Evolutionary conservation across 768 basidiomycete genomes (phyloP), one percentile per base, ranked within the genome.

Genomic region (Leucocoprinus sp.): DNA sequence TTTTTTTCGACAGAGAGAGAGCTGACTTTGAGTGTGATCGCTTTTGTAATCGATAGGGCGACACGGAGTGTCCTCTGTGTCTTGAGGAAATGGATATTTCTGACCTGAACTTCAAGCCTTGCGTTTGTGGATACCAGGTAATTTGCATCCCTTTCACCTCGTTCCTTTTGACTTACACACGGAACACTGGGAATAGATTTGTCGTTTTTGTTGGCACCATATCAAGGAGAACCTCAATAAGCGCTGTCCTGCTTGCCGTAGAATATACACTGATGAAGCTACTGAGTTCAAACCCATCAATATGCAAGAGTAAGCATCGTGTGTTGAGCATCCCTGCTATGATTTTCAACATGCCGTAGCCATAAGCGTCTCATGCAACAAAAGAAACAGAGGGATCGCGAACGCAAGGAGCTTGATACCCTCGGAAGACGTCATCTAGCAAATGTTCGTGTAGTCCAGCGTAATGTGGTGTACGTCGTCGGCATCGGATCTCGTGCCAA

Each of bases 121-220:
- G 96, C 66, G 81, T 93, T 42, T 99, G 96, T 66, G 96, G 96
- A 50, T 96, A 98, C 68, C 96, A 97, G 78, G 96, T 87, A 55
- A 42, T 41, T 45, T 33, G 47, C 31, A 14, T 33, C 43, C 23
- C n/a, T 44, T 48, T 41, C 11, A 27, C 11, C 27, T 26, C 42
- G 43, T 19, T 33, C 18, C 37, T 19, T 26, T 50, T 42, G 28
- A 47, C 22, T 26, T 14, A 42, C 7, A n/a, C 37, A 37, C 26
- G 54, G 46, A 54, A 34, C 18, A 48, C 39, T 43, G 50, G 42
- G n/a, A 43, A 38, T 53, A 99, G 96, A 91, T 99, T 54, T 99
- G 96, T 64, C 85, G 92, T 46, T 99, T 99, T 69, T 99, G 96
- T 65, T 98, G 93, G 81, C 90, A 99, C 66, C 93, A 98, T 67